Evolutionary conservation across 2,329 filamentous ascomycete species (phyloP), one percentile per base, ranked within the genome.

Genomic region (Phyllosticta capitalensis): DNA sequence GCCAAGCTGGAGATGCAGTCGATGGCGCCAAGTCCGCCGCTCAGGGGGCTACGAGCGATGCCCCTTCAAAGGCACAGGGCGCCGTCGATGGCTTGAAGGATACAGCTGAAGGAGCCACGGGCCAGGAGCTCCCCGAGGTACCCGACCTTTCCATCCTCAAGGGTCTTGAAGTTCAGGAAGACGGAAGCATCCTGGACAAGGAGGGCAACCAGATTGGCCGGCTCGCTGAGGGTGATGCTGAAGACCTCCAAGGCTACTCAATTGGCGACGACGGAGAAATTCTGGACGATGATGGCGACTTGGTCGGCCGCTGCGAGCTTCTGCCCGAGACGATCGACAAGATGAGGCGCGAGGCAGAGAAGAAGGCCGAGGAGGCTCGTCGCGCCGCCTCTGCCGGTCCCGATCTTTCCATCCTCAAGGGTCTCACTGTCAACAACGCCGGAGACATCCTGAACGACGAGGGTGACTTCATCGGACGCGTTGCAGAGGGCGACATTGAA

Each of bases 261-360:
- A 79, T 81, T 61, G 79, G 79, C 60, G 76, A 81, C 45, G 74
- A 81, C 14, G 80, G 80, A 60, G 79, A 81, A 65, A 81, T 83
- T 28, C 74, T 82, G 22, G 78, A 82, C 61, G 78, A 81, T 50
- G 76, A 80, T 62, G 80, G 80, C 22, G 76, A 81, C 63, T 75
- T 81, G 22, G 78, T 83, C 54, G 80, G 80, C 55, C 78, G 79
- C 59, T 76, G 78, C 56, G 79, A 81, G 63, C 71, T 79, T 33
- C 71, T 76, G 19, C 77, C 78, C 14, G 76, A 79, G 45, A 71
- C 77, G 63, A 65, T 72, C 50, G 65, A 74, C 48, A 72, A 72
- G 33, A 28, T 54, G 55, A 68, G 71, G 62, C 67, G 72, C 55
- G 66, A 71, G 38, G 73, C 67, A 6, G 69, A 72, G 49, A 64